These are phyloP conservation scores for Tulasnella calospora DNA, from an alignment of 768 basidiomycete genomes.

Conservation along the genomic window DNA sequence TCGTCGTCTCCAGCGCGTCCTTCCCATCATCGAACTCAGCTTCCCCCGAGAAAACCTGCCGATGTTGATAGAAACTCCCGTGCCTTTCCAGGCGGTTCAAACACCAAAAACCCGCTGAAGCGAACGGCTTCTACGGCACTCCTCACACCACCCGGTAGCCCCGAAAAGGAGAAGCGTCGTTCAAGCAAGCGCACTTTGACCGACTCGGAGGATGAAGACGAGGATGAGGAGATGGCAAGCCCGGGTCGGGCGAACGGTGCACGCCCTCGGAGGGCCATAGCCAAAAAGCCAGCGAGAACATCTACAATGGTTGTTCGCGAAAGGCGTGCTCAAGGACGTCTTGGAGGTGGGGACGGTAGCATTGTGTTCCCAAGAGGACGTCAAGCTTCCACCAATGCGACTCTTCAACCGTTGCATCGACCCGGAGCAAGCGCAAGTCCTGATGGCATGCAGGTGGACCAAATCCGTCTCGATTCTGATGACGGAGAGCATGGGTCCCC, in stretches of 20 bases:
- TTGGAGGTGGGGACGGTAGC: neutral
- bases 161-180: slow-evolving; percentile 43
- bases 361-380: neutral
- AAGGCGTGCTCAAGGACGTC: slow-evolving; percentile 16
- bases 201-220: slow-evolving; percentile 31
- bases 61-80: neutral
- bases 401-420: slow-evolving; percentile 6
- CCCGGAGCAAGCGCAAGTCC: neutral
- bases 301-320: slow-evolving; percentile 2
- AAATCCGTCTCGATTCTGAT: slow-evolving; percentile 14
- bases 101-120: slow-evolving; percentile 43
- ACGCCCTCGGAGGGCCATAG: neutral
- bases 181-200: slow-evolving; percentile 37
- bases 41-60: slow-evolving; percentile 8
- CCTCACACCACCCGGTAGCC: slow-evolving; percentile 62
- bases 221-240: slow-evolving; percentile 27
- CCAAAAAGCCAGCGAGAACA: neutral
- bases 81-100: neutral
- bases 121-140: slow-evolving; percentile 61
- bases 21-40: slow-evolving; percentile 26
- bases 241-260: slow-evolving; percentile 10
- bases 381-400: neutral
- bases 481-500: slow-evolving; percentile 4
- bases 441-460: slow-evolving; percentile 17
- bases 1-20: slow-evolving; percentile 28